These are phyloP conservation scores for Choanephora cucurbitarum DNA, from an alignment of 371 early-diverging fungal species.

Conservation along the genomic window DNA sequence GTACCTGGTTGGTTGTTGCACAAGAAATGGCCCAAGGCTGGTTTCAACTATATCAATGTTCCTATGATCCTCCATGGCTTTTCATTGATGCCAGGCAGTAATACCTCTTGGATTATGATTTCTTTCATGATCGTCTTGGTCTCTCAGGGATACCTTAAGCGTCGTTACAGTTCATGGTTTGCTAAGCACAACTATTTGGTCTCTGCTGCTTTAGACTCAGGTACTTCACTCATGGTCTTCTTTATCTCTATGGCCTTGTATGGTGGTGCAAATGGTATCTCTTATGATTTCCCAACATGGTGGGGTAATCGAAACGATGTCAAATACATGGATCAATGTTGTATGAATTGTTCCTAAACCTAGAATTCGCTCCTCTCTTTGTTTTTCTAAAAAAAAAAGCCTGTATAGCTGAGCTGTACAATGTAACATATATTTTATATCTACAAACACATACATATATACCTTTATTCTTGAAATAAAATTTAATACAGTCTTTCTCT, in stretches of 20 bases:
- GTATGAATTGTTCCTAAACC: slow-evolving; percentile 9
- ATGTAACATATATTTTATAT: too few relatives aligned
- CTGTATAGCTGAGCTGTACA: too few relatives aligned
- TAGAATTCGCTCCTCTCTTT: background rate
- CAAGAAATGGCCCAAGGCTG: slow-evolving; percentile 36
- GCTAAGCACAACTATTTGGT: slow-evolving; percentile 58
- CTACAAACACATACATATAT: too few relatives aligned
- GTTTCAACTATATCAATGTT: slow-evolving; percentile 43
- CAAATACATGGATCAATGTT: slow-evolving; percentile 26
- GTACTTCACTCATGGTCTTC: slow-evolving; percentile 56
- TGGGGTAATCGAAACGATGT: slow-evolving; percentile 48
- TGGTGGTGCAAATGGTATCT: slow-evolving; percentile 48
- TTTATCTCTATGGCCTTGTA: slow-evolving; percentile 51
- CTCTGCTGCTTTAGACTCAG: slow-evolving; percentile 62
- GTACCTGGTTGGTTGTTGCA: slow-evolving; percentile 37
- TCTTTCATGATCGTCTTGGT: slow-evolving; percentile 38
- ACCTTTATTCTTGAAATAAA: too few relatives aligned
- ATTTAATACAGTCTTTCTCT: too few relatives aligned
- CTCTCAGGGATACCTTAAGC: slow-evolving; percentile 50
- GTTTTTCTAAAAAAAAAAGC: too few relatives aligned
- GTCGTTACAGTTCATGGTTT: slow-evolving; percentile 52
- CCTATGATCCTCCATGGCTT: slow-evolving; percentile 53
- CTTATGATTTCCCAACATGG: slow-evolving; percentile 51
- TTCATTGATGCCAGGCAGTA: slow-evolving; percentile 43
- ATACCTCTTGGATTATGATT: slow-evolving; percentile 43